Evolutionary conservation across 1,139 yeast genomes (phyloP), one percentile per base, ranked within the genome.

Genomic region (Hanseniaspora uvarum): DNA sequence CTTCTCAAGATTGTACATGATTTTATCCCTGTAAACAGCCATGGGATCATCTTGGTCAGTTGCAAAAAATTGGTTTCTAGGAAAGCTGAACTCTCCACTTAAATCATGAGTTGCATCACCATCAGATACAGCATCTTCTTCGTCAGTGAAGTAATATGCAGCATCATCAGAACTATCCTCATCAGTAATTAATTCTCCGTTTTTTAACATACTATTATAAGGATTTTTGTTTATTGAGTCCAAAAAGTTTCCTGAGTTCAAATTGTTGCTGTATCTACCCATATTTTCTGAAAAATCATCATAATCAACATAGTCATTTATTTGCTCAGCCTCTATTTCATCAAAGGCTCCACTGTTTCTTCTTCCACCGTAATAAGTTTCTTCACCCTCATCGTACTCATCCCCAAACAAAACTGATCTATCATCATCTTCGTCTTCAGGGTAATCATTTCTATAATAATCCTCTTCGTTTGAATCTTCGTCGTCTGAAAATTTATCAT

Each of bases 381-480:
- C 46, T 28, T 46, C 41, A 10, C 52, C 58, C 5, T 56, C 59
- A 1, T 58, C 62, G 14, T 55, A 58, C 4, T 64, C 68, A 43
- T 68, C 72, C 0, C 70, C 72, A 54, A 67, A 65, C 7, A 67
- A 54, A n/a, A 68, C 61, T 0, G 69, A 67, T 50, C 70, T 61
- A 52, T 68, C 71, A 54, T 78, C 86, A 62, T 84, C 92, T 61
- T 86, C 96, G 63, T 87, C 95, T 54, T 87, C 95, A 0, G 98
- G 98, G 63, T 92, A 92, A 63, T 92, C 97, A 67, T 92, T 92
- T 62, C 81, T 80, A 65, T 92, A 92, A 62, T 81, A 89, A 58
- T 86, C 88, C 68, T 92, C 97, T 14, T 95, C 96, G 61, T 84
- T 84, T 1, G 89, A 83, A 63, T 84, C 94, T 59, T 83, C 89